phyloP scores from a whole-genome alignment of 148 eudicot species.

The Mesembryanthemum crystallinum region DNA sequence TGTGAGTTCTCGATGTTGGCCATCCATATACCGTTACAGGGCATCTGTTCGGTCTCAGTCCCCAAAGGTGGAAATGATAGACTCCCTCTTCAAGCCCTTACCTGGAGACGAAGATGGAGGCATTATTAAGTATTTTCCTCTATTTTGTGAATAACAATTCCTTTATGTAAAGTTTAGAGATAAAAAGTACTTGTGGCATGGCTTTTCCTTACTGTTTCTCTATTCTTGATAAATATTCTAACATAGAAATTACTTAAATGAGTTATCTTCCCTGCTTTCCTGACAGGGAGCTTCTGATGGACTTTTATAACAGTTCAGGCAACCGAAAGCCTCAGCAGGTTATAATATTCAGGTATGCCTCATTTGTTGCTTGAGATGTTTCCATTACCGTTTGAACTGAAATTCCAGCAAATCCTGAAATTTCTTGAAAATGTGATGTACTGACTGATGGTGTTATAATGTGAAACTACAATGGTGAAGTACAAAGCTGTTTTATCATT shows the following conservation, averaged over 20 bases:
- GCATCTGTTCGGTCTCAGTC: slow-evolving; percentile 72
- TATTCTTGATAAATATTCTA: no score
- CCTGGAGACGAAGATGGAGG: slow-evolving; percentile 49
- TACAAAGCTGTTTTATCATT: neutral
- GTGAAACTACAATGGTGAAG: neutral
- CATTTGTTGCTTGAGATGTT: neutral
- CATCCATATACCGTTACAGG: slow-evolving; percentile 59
- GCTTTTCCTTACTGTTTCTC: no score
- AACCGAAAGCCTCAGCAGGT: slow-evolving; percentile 16
- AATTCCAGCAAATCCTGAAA: no score
- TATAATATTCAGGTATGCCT: slow-evolving; percentile 19
- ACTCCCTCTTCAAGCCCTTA: slow-evolving; percentile 48
- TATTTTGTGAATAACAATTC: neutral
- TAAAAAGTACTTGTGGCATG: no score
- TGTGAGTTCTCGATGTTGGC: slow-evolving; percentile 73
- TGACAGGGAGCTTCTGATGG: slow-evolving; percentile 20
- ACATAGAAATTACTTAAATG: no score
- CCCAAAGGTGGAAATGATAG: slow-evolving; percentile 70
- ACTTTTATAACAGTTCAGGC: slow-evolving; percentile 15
- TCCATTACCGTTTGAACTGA: neutral
- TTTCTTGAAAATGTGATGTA: neutral
- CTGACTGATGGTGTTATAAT: no score
- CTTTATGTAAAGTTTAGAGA: no score
- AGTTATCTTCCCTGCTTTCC: neutral
- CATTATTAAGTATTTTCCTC: slow-evolving; percentile 45